Conservation (phyloP, 2,329 filamentous ascomycete species). For the Pyricularia pennisetigena region DNA sequence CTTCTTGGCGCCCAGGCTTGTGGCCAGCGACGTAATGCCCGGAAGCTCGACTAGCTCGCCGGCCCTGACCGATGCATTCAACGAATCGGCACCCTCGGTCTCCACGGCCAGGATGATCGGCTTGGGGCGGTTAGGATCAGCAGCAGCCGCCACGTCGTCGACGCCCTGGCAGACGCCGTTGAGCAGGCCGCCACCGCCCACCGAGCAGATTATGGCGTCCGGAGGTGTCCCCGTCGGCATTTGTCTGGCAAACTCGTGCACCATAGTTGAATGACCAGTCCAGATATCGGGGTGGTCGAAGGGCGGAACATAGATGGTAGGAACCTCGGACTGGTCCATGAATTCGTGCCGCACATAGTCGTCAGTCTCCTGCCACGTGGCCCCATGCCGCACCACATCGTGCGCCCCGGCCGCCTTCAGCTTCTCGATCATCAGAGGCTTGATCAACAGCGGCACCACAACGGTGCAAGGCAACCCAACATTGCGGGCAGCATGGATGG, state of each 20-base stretch:
- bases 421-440: conserved; percentile 57
- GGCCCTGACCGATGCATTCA: conserved; percentile 46
- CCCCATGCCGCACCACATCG: conserved; percentile 56
- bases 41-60: conserved; percentile 49
- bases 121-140: conserved; percentile 7
- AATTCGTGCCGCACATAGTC: conserved; percentile 47
- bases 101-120: conserved; percentile 58
- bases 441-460: conserved; percentile 57
- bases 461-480: conserved; percentile 58
- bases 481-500: conserved; percentile 56
- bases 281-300: conserved; percentile 59
- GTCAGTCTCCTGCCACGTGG: conserved; percentile 61
- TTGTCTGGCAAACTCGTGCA: conserved; percentile 33
- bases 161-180: conserved; percentile 57
- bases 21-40: conserved; percentile 62
- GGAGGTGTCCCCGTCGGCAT: conserved; percentile 19
- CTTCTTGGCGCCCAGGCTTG: conserved; percentile 56
- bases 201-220: conserved; percentile 57
- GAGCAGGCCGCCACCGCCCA: conserved; percentile 62
- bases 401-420: conserved; percentile 50
- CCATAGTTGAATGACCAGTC: conserved; percentile 49
- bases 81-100: conserved; percentile 59
- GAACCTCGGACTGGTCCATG: conserved; percentile 23
- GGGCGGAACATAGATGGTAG: conserved; percentile 52
- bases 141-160: conserved; percentile 18